Percentiles rank a stretch among this genome's conserved stretches.
phyloP scores from a whole-genome alignment of 495 filamentous ascomycete species.

The Tuber calosporum region DNA sequence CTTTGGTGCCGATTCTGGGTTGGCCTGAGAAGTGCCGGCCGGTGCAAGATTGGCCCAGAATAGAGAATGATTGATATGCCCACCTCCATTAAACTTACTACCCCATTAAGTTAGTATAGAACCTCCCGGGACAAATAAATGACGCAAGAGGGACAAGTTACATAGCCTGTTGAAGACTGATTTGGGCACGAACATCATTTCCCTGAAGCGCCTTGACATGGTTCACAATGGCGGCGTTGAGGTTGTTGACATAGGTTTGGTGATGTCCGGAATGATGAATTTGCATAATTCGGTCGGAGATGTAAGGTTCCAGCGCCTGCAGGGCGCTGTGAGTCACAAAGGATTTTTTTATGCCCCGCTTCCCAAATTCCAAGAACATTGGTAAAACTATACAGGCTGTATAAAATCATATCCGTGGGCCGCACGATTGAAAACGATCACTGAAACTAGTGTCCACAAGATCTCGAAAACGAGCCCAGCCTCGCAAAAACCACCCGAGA shows the following conservation, averaged over 20 bases:
- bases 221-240: slow-evolving; percentile 57
- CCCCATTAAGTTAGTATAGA: background rate
- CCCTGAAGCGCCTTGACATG: slow-evolving; percentile 52
- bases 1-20: slow-evolving; percentile 48
- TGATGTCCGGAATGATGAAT: slow-evolving; percentile 73
- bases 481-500: background rate
- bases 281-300: slow-evolving; percentile 97
- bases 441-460: background rate
- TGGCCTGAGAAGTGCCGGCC: slow-evolving; percentile 26
- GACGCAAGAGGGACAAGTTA: slow-evolving; percentile 1
- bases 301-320: slow-evolving; percentile 79
- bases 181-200: slow-evolving; percentile 58
- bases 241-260: slow-evolving; percentile 65
- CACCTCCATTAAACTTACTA: slow-evolving; percentile 47
- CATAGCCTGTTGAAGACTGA: slow-evolving; percentile 73
- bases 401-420: background rate
- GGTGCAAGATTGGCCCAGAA: slow-evolving; percentile 86
- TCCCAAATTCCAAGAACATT: background rate
- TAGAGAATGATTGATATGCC: slow-evolving; percentile 86
- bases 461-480: background rate
- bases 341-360: background rate
- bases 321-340: background rate
- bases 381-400: background rate
- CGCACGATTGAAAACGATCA: background rate
- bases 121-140: background rate